Conservation (phyloP, 2,329 filamentous ascomycete genomes). For the Gliomastix tumulicola region DNA sequence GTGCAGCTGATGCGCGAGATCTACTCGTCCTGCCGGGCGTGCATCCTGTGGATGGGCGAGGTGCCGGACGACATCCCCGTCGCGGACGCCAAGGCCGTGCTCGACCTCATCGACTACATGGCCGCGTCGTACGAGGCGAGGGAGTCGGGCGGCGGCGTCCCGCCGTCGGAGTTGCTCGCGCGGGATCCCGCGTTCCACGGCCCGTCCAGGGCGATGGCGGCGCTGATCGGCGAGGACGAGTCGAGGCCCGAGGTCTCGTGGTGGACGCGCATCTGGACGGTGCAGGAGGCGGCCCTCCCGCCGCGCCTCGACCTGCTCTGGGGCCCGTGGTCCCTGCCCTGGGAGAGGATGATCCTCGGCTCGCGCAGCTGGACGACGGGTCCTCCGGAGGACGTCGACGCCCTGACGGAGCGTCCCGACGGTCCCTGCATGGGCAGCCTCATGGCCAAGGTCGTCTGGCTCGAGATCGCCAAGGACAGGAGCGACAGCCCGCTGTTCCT, state of each 20-base stretch:
- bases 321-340: conserved; percentile 13
- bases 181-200: too few relatives aligned
- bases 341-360: conserved; percentile 15
- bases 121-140: too few relatives aligned
- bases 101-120: conserved; percentile 16
- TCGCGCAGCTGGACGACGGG: conserved; percentile 15
- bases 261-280: conserved; percentile 24
- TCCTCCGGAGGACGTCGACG: conserved; percentile 21
- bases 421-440: conserved; percentile 13
- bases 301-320: conserved; percentile 14
- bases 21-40: conserved; percentile 7
- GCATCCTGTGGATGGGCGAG: conserved; percentile 13
- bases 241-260: conserved; percentile 18
- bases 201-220: too few relatives aligned
- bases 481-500: conserved; percentile 7
- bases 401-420: too few relatives aligned
- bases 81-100: conserved; percentile 12
- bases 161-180: too few relatives aligned
- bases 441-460: conserved; percentile 5
- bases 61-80: conserved; percentile 7
- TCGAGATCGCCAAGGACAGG: conserved; percentile 19
- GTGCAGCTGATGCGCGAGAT: conserved; percentile 8
- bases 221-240: too few relatives aligned
- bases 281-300: conserved; percentile 22
- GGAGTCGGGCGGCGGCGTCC: too few relatives aligned